phyloP scores from a whole-genome alignment of 306 rosid species.

The Morella rubra region DNA sequence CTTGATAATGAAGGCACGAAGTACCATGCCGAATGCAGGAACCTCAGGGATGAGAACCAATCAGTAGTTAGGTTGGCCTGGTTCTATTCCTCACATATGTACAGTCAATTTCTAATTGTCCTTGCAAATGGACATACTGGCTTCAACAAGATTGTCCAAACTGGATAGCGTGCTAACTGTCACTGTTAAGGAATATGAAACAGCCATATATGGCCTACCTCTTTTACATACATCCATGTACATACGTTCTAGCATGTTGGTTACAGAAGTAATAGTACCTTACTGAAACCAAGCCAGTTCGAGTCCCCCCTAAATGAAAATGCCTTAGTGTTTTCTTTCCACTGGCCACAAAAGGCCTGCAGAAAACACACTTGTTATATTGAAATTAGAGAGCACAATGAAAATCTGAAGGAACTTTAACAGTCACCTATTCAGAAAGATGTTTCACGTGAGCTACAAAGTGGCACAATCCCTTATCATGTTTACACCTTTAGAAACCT shows the following conservation, averaged over 20 bases:
- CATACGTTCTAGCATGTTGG: not conserved
- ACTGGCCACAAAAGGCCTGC: slow-evolving; percentile 79
- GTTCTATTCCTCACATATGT: not conserved
- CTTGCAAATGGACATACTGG: not conserved
- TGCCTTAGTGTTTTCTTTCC: slow-evolving; percentile 59
- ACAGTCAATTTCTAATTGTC: not conserved
- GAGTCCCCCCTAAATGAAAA: slow-evolving; percentile 93
- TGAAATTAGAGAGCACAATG: slow-evolving; percentile 20
- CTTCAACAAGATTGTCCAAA: not conserved
- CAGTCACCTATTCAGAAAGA: slow-evolving; percentile 3
- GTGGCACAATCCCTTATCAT: no score
- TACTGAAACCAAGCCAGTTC: slow-evolving; percentile 93
- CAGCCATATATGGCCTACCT: not conserved
- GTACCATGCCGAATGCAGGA: no score
- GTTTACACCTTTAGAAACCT: no score
- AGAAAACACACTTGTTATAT: slow-evolving; percentile 12
- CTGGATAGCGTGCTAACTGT: not conserved
- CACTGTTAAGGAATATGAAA: not conserved
- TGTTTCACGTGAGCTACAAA: not conserved
- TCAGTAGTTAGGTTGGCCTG: no score
- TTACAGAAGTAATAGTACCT: slow-evolving; percentile 46
- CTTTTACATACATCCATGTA: not conserved
- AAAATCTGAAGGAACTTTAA: slow-evolving; percentile 7
- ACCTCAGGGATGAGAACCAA: no score
- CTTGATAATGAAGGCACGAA: no score